These are phyloP conservation scores for Apostasia ramifera DNA, from an alignment of 106 monocot species.

Conservation along the genomic window DNA sequence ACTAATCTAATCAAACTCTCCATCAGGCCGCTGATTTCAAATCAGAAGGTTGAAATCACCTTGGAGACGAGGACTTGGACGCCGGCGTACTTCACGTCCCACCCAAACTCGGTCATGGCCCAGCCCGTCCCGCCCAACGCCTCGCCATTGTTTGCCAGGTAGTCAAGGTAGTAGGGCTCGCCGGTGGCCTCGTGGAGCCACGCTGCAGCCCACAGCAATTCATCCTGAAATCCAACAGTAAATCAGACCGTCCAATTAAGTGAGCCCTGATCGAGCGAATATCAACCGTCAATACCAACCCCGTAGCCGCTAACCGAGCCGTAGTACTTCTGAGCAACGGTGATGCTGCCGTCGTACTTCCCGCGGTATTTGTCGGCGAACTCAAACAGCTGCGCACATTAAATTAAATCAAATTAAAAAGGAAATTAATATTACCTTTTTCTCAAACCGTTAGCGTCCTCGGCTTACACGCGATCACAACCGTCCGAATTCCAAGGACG, in stretches of 20 bases:
- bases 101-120: slow-evolving; percentile 82
- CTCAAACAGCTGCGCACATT: slow-evolving; percentile 55
- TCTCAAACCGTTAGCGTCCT: no score
- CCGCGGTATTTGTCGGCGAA: slow-evolving; percentile 95
- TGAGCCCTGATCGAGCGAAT: not conserved
- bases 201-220: slow-evolving; percentile 85
- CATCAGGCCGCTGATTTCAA: no score
- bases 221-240: slow-evolving; percentile 26
- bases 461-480: not conserved
- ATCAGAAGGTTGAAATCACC: slow-evolving; percentile 21
- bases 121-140: slow-evolving; percentile 87
- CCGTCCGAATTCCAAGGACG: not conserved
- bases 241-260: slow-evolving; percentile 2
- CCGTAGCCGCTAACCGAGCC: slow-evolving; percentile 79
- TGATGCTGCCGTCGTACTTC: slow-evolving; percentile 92
- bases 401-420: no score
- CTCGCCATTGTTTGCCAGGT: slow-evolving; percentile 54
- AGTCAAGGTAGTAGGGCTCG: slow-evolving; percentile 67
- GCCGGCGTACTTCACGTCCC: slow-evolving; percentile 97
- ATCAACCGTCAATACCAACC: slow-evolving; percentile 23
- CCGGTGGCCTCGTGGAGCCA: slow-evolving; percentile 84
- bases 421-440: no score
- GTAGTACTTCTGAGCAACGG: slow-evolving; percentile 83
- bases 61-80: slow-evolving; percentile 77
- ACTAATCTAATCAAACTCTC: no score